A percentile compares a stretch with the other conserved stretches of the same genome.
Conservation (phyloP, 352 stramenopile genomes). For the Phytophthora nicotianae region DNA sequence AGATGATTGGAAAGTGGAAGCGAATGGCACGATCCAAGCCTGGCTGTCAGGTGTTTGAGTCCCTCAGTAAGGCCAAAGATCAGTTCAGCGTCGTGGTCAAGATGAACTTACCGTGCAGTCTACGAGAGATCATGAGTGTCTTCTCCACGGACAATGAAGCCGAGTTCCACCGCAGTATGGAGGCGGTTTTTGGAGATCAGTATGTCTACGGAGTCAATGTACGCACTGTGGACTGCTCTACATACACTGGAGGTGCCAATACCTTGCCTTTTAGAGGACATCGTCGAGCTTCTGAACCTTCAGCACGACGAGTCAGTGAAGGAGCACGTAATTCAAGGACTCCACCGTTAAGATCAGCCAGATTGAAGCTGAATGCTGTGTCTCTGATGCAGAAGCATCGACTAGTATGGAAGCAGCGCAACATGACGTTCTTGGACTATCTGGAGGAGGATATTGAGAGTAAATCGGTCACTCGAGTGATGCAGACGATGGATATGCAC, state of each 20-base stretch:
- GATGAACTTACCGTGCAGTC: constrained; percentile 60
- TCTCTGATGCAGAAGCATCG: constrained; percentile 58
- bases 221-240: constrained; percentile 41
- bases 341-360: constrained; percentile 28
- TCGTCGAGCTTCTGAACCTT: constrained; percentile 25
- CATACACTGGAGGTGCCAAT: constrained; percentile 6
- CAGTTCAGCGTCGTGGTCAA: constrained; percentile 67
- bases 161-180: constrained; percentile 72
- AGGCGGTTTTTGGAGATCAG: constrained; percentile 61
- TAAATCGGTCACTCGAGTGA: constrained; percentile 65
- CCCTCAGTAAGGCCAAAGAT: constrained; percentile 42
- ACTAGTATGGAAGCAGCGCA: constrained; percentile 51
- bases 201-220: constrained; percentile 66
- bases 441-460: constrained; percentile 56
- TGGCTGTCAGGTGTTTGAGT: constrained; percentile 62
- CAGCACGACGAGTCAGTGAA: constrained; percentile 12
- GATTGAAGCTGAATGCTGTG: constrained; percentile 57
- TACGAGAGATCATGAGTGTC: constrained; percentile 66
- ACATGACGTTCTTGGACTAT: constrained; percentile 67
- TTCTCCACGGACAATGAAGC: constrained; percentile 48
- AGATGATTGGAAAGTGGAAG: constrained; percentile 59
- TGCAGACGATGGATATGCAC: constrained; percentile 56
- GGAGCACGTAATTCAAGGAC: constrained; percentile 3
- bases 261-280: constrained; percentile 4
- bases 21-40: constrained; percentile 32